Base-by-base conservation (phyloP, 306 rosid species). In the Trifolium repens region DNA sequence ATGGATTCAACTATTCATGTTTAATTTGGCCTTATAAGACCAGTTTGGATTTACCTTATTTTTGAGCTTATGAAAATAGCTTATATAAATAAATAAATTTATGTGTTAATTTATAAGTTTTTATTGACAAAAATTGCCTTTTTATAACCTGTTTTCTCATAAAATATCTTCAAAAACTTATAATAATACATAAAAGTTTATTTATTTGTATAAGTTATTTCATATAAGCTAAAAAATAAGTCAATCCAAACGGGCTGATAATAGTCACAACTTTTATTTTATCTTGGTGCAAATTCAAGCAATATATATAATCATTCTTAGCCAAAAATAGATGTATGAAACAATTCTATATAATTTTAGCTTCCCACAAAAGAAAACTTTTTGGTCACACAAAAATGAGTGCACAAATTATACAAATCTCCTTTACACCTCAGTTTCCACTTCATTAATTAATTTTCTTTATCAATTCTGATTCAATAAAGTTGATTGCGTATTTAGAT, bases 1-100 rank as follows among this genome's bases (percentile, higher is more conserved):
- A 71, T 71, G 78, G 13, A n/a, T 69, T 61, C 17, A 58, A 64
- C 54, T 72, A 77, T 65, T 72, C 70, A 54, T 76, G 74, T 73
- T 57, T 76, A 63, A n/a, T n/a, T n/a, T n/a, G n/a, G n/a, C n/a
- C n/a, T n/a, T n/a, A n/a, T n/a, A n/a, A n/a, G n/a, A n/a, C n/a
- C n/a, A n/a, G 24, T 22, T 22, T 22, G 24, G 24, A 22, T 22
- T 22, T 22, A 22, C 1, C 24, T 22, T 22, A 22, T 22, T 22
- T 22, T 22, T 22, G 24, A 22, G 24, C 24, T 22, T 22, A 22
- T 22, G 24, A 22, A 22, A 22, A 22, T 22, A 22, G 24, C 24
- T 22, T 22, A 22, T 22, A 22, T 22, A 1, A 22, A 22, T 22
- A 22, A 22, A 22, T 22, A 22, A 22, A 22, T 22, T 22, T 22